Conservation (phyloP, 768 basidiomycete species). For the Boletus reticulatus region DNA sequence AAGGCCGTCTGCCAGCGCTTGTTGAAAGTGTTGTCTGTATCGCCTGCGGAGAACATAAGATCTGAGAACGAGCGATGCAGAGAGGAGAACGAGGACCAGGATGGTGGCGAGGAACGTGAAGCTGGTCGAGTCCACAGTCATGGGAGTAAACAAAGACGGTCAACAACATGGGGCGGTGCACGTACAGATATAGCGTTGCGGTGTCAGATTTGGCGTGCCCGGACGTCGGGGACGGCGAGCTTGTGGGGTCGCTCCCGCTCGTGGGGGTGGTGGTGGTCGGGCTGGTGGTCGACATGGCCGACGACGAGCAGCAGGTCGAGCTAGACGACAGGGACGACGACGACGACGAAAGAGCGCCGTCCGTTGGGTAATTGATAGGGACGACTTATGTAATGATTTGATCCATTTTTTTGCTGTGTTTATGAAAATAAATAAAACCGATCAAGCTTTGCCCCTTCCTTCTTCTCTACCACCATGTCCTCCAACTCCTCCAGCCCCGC, state of each 20-base stretch:
- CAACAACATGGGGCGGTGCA: constrained; percentile 12
- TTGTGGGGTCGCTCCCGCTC: background rate
- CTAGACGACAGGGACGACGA: background rate
- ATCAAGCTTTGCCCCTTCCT: too few relatives aligned
- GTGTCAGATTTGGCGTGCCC: constrained; percentile 10
- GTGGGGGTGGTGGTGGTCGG: background rate
- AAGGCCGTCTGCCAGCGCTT: constrained; percentile 49
- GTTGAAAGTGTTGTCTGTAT: constrained; percentile 51
- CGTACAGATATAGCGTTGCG: constrained; percentile 31
- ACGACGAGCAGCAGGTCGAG: background rate
- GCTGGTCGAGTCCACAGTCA: constrained; percentile 34
- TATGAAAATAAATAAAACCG: constrained; percentile 4
- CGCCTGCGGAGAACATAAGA: constrained; percentile 60
- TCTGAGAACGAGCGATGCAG: constrained; percentile 60
- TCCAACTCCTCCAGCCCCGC: background rate
- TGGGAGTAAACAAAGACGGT: background rate
- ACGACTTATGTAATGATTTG: constrained; percentile 19
- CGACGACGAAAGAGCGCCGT: too few relatives aligned
- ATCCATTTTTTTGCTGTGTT: constrained; percentile 24
- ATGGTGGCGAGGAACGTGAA: constrained; percentile 75
- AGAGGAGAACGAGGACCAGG: constrained; percentile 62
- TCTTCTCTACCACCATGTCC: background rate
- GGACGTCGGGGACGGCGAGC: constrained; percentile 2
- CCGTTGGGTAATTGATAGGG: background rate
- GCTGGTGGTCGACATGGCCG: constrained; percentile 13